Evolutionary conservation across 805 yeast species (phyloP), one percentile per base, ranked within the genome.

Genomic region (Blastobotrys chiropterorum): DNA sequence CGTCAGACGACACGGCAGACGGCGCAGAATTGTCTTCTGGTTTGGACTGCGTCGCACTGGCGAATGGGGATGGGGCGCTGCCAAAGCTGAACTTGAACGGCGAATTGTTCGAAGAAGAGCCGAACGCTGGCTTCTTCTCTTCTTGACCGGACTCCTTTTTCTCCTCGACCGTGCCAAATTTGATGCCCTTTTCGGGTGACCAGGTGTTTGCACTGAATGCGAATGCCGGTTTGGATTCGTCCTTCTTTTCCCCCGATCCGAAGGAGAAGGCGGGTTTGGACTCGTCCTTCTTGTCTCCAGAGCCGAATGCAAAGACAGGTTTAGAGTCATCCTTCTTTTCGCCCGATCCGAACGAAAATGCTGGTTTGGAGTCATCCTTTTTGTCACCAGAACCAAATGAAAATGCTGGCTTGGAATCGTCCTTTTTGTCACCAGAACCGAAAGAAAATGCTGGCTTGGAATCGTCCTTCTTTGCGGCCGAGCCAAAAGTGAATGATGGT

Each of bases 151-250:
- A 42, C 30, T 58, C 55, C n/a, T n/a, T n/a, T n/a, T n/a, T n/a
- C n/a, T n/a, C n/a, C n/a, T n/a, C n/a, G 19, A 51, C 50, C 17
- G 46, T 14, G 2, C 62, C 64, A 51, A 66, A 66, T 49, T 62
- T 65, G 54, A 66, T 62, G 6, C 64, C 67, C 52, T 62, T 62
- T 11, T 58, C 64, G 3, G 69, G 69, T 3, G 66, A 50, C 69
- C 69, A 66, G 1, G 63, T 57, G 53, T 60, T 47, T n/a, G n/a
- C n/a, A 39, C 16, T 14, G 22, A 22, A 34, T 20, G 44, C 3
- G 11, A 22, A 31, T 2, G 19, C 34, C 34, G 43, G 43, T 17
- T 40, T 40, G 20, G 20, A 6, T 19, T 20, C 16, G 46, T 43
- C 34, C 11, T 20, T 43, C 4, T 8, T 22, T 22, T 30, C 31